Base-by-base conservation (phyloP, 2,329 filamentous ascomycete genomes). In the Pestalotiopsis sp. region DNA sequence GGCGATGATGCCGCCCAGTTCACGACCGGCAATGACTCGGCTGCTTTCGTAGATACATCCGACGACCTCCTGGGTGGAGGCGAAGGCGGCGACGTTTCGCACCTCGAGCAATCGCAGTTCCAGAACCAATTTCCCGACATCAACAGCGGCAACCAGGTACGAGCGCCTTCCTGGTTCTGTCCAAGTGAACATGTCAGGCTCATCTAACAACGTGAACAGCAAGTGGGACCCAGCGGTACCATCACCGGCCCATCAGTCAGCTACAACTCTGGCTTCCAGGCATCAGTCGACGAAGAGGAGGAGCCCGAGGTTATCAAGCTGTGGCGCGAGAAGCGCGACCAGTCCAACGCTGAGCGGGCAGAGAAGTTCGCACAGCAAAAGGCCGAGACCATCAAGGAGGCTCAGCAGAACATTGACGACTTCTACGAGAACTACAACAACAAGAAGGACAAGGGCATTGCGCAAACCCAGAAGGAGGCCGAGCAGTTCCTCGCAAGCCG, bases 381-480 rank as follows among this genome's bases (percentile, higher is more conserved):
- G 80, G 88, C 90, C 71, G 91, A 95, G 80, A 98, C 94, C 1
- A 84, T 98, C 78, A 90, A 93, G 80, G 94, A 96, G 75, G 96
- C 96, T 12, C 94, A 94, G 78, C 89, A 95, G 79, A 96, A 97
- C 80, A 97, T 99, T 72, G 96, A 99, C 80, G 96, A 98, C 80
- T 99, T 98, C 84, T 99, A 99, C 86, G 95, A 98, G 79, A 98
- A 97, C 83, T 99, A 99, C 86, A 98, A 98, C 85, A 91, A 92
- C 81, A 97, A 98, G 85, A 95, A 96, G 81, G 96, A 99, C 80
- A 98, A 98, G 88, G 90, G 89, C 69, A 92, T 98, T 74, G 87
- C 92, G 25, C 93, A 97, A 84, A 96, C 95, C 68, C 90, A 92
- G 76, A 92, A 93, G 80, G 96, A 99, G 75, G 96, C 95, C 6